Evolutionary conservation across 148 eudicot species (phyloP).

Genomic region (Rhododendron kiyosumense): DNA sequence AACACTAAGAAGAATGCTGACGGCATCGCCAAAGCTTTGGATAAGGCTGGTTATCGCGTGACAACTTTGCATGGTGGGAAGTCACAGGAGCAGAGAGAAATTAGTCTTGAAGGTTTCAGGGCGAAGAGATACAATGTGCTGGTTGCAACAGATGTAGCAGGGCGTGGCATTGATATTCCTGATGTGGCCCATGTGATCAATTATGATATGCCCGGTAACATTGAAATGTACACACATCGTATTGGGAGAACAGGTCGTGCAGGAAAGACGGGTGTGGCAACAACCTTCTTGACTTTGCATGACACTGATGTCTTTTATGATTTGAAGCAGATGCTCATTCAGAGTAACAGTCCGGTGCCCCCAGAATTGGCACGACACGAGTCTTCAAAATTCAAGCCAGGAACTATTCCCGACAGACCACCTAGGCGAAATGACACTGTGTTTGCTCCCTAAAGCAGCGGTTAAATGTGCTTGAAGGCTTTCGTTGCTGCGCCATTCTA

Average conservation of each 20-base stretch:
- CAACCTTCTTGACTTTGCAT: slow-evolving; percentile 70
- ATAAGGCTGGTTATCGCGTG: slow-evolving; percentile 40
- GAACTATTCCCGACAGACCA: slow-evolving; percentile 32
- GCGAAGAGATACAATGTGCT: slow-evolving; percentile 42
- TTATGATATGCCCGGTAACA: slow-evolving; percentile 57
- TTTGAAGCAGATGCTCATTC: slow-evolving; percentile 71
- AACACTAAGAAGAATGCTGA: slow-evolving; percentile 41
- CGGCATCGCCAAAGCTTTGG: slow-evolving; percentile 28
- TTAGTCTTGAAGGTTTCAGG: slow-evolving; percentile 42
- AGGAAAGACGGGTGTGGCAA: slow-evolving; percentile 56
- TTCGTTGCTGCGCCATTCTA: not conserved
- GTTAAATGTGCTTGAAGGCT: not conserved
- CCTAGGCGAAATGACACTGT: slow-evolving; percentile 28
- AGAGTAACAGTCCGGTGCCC: slow-evolving; percentile 78
- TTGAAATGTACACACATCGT: slow-evolving; percentile 57
- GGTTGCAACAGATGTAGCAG: slow-evolving; percentile 46
- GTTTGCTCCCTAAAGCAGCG: slow-evolving; percentile 10
- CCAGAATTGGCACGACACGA: slow-evolving; percentile 83
- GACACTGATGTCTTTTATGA: slow-evolving; percentile 76
- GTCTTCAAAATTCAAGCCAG: slow-evolving; percentile 46
- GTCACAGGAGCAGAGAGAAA: slow-evolving; percentile 44
- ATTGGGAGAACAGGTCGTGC: slow-evolving; percentile 49
- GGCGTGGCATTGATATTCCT: slow-evolving; percentile 45
- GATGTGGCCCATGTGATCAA: slow-evolving; percentile 44
- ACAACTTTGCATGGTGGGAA: slow-evolving; percentile 63